phyloP scores from a whole-genome alignment of 176 grass and related monocot species.

The Themeda triandra region DNA sequence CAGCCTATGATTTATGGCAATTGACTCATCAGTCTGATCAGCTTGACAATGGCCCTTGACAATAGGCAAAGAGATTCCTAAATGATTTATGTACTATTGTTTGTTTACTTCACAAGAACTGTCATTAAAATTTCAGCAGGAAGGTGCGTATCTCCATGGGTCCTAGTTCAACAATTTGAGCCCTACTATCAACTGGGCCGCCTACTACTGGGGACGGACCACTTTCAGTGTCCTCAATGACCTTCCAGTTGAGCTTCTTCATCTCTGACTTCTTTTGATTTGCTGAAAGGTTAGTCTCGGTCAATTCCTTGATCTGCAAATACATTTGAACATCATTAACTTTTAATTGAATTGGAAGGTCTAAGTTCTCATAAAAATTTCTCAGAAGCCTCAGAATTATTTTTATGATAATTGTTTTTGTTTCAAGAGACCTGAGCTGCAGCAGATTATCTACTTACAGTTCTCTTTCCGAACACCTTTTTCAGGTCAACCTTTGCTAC shows the following conservation, averaged over 20 bases:
- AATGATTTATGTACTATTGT: too few species aligned
- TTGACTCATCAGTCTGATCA: too few species aligned
- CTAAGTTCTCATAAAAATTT: not conserved
- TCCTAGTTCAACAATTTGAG: conserved; percentile 63
- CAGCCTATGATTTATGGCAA: too few species aligned
- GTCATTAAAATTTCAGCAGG: conserved; percentile 56
- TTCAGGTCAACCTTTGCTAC: conserved; percentile 65
- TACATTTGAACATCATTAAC: not conserved
- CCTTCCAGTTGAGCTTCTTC: conserved; percentile 66
- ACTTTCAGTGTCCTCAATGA: conserved; percentile 21
- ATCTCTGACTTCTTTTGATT: conserved; percentile 82
- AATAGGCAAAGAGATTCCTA: too few species aligned
- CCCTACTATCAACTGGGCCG: conserved; percentile 39
- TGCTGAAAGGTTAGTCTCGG: conserved; percentile 69
- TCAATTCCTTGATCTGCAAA: conserved; percentile 71
- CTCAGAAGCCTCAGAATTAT: not conserved
- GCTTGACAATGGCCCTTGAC: too few species aligned
- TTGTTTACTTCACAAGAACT: too few species aligned
- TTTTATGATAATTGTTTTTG: too few species aligned
- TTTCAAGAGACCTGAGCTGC: not conserved
- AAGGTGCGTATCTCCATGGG: conserved; percentile 97
- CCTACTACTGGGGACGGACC: conserved; percentile 40
- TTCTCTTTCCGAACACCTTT: conserved; percentile 62
- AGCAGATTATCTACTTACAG: conserved; percentile 38
- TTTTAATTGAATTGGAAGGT: not conserved